Base-by-base conservation (phyloP, 2,329 filamentous ascomycete species). In the Colletotrichum sojae region DNA sequence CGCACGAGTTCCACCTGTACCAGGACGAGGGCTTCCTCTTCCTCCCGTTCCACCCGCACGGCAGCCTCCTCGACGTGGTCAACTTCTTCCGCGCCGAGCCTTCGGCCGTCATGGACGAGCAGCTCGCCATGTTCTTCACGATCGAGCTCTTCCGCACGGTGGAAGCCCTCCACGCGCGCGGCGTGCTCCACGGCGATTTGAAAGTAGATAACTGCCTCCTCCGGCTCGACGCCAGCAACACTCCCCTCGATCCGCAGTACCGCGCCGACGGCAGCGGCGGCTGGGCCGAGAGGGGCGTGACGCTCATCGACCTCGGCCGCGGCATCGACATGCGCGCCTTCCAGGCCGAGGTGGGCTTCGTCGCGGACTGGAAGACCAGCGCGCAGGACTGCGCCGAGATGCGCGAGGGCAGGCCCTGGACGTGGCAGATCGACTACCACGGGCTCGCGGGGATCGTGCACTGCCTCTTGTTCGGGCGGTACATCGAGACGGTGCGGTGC, bases 181-280 rank as follows among this genome's bases (percentile, higher is more conserved):
- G 90, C 3, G 85, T 99, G 66, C 84, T 98, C 53, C 96, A 99
- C 77, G 96, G 96, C 46, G 96, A 99, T 76, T 86, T 99, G 73
- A 99, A 99, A 82, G 90, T 93, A 1, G 96, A 99, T 81, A 99
- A 99, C 78, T 95, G 97, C 74, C 89, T 99, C 2, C 89, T 98
- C 4, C 93, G 96, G 5, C 90, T 98, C 20, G 92, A 94, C 63
- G 25, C 69, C 73, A 40, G 73, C 64, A 83, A 83, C 39, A 80
- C 80, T 2, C 73, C 79, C 5, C 90, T 92, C 80, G 81, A 84
- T 15, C 78, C 85, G 0, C 88, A 91, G 69, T 98, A 95, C 84
- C 86, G 86, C 10, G 88, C 90, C 2, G 90, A 92, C 68, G 96
- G 96, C 22, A 84, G 85, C 1, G 88, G 89, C 53, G 94, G 94